phyloP scores from a whole-genome alignment of 306 rosid species.

The Argentina anserina region DNA sequence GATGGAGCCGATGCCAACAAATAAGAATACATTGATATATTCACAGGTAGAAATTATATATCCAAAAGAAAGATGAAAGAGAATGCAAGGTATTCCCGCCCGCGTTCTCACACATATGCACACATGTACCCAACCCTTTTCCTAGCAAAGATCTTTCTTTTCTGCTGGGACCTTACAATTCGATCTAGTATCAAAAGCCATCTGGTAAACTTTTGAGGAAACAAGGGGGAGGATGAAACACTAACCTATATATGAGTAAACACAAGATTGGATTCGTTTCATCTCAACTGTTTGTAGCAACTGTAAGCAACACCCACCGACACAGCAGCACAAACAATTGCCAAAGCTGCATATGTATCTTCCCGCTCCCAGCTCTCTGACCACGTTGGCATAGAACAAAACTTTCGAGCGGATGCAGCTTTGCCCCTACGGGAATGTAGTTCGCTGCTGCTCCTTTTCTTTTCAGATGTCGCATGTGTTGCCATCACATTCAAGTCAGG shows the following conservation, averaged over 20 bases:
- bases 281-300: slow-evolving; percentile 71
- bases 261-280: slow-evolving; percentile 6
- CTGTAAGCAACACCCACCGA: slow-evolving; percentile 76
- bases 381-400: slow-evolving; percentile 66
- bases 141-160: background rate
- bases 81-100: slow-evolving; percentile 6
- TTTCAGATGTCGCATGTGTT: slow-evolving; percentile 39
- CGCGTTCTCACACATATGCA: slow-evolving; percentile 10
- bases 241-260: slow-evolving; percentile 7
- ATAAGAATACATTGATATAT: slow-evolving; percentile 11
- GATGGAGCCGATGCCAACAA: background rate
- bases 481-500: slow-evolving; percentile 37
- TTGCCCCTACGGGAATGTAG: slow-evolving; percentile 43
- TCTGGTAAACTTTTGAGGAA: background rate
- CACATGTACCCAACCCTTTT: background rate
- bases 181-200: background rate
- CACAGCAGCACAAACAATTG: slow-evolving; percentile 76
- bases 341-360: slow-evolving; percentile 78
- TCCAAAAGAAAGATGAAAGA: background rate
- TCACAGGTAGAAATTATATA: slow-evolving; percentile 15
- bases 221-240: background rate
- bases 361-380: slow-evolving; percentile 86
- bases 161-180: slow-evolving; percentile 2
- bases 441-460: slow-evolving; percentile 36
- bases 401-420: slow-evolving; percentile 46